phyloP scores from a whole-genome alignment of 2,329 filamentous ascomycete genomes.

The Microcera coccophila region DNA sequence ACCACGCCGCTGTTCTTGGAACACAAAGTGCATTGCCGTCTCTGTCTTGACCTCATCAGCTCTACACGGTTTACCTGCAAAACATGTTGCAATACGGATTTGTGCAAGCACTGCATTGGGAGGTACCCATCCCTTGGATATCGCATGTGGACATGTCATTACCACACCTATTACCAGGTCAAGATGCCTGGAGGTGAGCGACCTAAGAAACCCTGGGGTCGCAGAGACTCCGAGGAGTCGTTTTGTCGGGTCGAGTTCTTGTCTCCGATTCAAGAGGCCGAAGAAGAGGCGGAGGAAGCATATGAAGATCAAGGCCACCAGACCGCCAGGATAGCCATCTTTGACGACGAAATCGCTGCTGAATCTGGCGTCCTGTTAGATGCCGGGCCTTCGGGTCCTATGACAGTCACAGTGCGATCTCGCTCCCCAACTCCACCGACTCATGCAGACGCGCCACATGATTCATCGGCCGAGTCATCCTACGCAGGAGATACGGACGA shows the following conservation, averaged over 20 bases:
- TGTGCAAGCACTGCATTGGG: slow-evolving; percentile 7
- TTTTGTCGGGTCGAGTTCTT: background rate
- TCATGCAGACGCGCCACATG: background rate
- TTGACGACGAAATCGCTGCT: background rate
- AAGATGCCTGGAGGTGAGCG: background rate
- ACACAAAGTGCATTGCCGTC: slow-evolving; percentile 9
- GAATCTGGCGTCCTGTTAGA: no score
- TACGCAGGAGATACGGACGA: background rate
- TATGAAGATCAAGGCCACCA: background rate
- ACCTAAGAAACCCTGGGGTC: background rate
- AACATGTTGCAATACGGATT: slow-evolving; percentile 9
- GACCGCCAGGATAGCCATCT: background rate
- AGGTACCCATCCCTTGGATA: slow-evolving; percentile 5
- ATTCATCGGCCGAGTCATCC: background rate
- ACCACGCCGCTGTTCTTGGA: slow-evolving; percentile 7
- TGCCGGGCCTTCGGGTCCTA: background rate
- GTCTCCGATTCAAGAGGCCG: slow-evolving; percentile 8
- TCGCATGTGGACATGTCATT: slow-evolving; percentile 12
- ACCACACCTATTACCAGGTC: slow-evolving; percentile 6
- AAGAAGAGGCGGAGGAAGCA: slow-evolving; percentile 4
- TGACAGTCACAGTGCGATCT: background rate
- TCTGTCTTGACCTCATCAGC: slow-evolving; percentile 8
- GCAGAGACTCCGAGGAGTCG: background rate
- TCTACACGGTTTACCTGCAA: slow-evolving; percentile 7
- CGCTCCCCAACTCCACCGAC: background rate